Conservation (phyloP, 768 basidiomycete genomes). For the Mycena polygramma region DNA sequence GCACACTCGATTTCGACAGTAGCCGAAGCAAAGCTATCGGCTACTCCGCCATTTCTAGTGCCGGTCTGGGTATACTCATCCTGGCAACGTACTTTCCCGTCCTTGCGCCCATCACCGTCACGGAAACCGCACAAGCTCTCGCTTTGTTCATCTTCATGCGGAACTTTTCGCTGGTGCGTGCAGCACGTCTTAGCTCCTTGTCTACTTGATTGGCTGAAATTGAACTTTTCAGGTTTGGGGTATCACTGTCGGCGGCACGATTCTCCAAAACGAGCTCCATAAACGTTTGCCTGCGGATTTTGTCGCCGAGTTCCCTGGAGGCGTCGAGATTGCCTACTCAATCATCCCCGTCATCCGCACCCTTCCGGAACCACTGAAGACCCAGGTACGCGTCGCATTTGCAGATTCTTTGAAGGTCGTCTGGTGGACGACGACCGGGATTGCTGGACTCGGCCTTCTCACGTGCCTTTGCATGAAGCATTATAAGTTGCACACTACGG, state of each 20-base stretch:
- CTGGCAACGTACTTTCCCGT: conserved; percentile 56
- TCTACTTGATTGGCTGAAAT: not conserved
- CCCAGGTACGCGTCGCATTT: conserved; percentile 57
- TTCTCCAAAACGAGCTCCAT: conserved; percentile 64
- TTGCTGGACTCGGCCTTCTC: conserved; percentile 48
- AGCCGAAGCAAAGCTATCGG: conserved; percentile 33
- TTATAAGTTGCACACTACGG: too few species aligned
- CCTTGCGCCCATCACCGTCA: conserved; percentile 58
- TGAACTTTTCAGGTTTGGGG: conserved; percentile 57
- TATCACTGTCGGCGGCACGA: conserved; percentile 60
- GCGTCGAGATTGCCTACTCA: conserved; percentile 27
- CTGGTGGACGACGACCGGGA: conserved; percentile 59
- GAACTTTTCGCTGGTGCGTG: not conserved
- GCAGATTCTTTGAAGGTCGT: conserved; percentile 50
- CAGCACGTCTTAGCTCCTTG: too few species aligned
- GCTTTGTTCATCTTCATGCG: conserved; percentile 57
- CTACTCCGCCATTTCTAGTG: conserved; percentile 37
- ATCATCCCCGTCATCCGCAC: conserved; percentile 36
- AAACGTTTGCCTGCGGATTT: conserved; percentile 28
- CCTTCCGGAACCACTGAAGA: conserved; percentile 39
- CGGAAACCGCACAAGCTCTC: conserved; percentile 58
- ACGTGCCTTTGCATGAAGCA: too few species aligned
- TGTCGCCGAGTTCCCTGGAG: conserved; percentile 20
- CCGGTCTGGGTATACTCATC: conserved; percentile 42
- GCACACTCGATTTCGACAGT: conserved; percentile 9